These are phyloP conservation scores for Phytophthora megakarya DNA, from an alignment of 352 stramenopile genomes.

Conservation along the genomic window DNA sequence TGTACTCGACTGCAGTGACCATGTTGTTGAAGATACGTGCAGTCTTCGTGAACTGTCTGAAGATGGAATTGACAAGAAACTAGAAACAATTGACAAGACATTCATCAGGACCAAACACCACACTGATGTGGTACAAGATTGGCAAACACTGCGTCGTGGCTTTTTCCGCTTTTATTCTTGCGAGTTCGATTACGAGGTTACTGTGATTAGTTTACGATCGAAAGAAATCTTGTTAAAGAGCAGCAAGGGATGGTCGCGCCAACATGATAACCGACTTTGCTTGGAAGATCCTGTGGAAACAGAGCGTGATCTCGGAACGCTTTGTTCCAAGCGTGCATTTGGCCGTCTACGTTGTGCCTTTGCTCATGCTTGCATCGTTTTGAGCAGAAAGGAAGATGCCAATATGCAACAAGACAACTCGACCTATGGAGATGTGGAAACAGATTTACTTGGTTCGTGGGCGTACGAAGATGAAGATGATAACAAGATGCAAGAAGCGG, in stretches of 20 bases:
- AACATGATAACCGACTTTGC: conserved; percentile 44
- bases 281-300: conserved; percentile 85
- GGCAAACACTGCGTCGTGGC: conserved; percentile 45
- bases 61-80: conserved; percentile 24
- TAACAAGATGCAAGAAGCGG: not conserved
- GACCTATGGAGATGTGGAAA: conserved; percentile 16
- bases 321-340: conserved; percentile 66
- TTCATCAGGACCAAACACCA: conserved; percentile 15
- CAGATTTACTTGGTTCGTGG: conserved; percentile 29
- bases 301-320: conserved; percentile 64
- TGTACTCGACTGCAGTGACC: conserved; percentile 45
- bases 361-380: conserved; percentile 46
- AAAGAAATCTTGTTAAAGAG: conserved; percentile 38
- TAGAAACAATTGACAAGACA: conserved; percentile 26
- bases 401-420: not conserved
- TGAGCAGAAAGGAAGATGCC: conserved; percentile 24
- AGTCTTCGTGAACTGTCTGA: conserved; percentile 28
- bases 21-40: conserved; percentile 25
- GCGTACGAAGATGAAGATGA: conserved; percentile 32
- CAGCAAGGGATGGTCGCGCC: conserved; percentile 53
- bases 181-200: conserved; percentile 71
- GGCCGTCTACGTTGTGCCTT: conserved; percentile 57
- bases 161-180: conserved; percentile 83
- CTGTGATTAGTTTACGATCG: conserved; percentile 64
- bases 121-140: conserved; percentile 17